Conservation (phyloP, 2,329 filamentous ascomycete species). For the Pseudogymnoascus pannorum region DNA sequence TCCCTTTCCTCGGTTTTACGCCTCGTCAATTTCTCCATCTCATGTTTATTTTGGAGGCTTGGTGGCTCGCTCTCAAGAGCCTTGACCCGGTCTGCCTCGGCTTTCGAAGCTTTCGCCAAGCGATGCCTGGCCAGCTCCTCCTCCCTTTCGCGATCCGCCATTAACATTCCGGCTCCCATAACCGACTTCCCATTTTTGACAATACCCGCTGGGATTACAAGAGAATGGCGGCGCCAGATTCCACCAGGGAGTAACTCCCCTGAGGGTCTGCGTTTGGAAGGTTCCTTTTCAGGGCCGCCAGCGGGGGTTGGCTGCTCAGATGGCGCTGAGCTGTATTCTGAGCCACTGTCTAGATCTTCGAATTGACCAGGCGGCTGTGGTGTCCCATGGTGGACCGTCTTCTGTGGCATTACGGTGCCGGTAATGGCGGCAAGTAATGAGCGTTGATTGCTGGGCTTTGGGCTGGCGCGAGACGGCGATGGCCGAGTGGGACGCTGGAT, state of each 20-base stretch:
- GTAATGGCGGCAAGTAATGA: constrained; percentile 2
- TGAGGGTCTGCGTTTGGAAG: background rate
- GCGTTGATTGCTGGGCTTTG: background rate
- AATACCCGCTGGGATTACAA: constrained; percentile 6
- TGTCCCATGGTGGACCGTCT: background rate
- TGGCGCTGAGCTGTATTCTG: background rate
- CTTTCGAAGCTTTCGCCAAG: background rate
- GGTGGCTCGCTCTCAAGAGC: background rate
- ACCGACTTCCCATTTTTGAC: background rate
- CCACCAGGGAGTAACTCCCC: constrained; percentile 3
- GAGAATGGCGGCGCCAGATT: background rate
- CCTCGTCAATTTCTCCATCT: background rate
- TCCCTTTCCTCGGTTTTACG: constrained; percentile 4
- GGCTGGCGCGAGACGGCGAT: background rate
- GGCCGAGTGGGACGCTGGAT: background rate
- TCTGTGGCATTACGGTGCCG: background rate
- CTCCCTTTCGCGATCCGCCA: background rate
- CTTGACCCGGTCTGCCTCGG: background rate
- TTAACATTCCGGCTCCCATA: constrained; percentile 6
- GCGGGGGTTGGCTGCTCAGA: background rate
- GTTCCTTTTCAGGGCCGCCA: background rate
- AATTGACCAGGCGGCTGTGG: constrained; percentile 1
- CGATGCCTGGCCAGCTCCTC: background rate
- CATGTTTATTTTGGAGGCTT: background rate
- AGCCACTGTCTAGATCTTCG: background rate